A percentile compares a stretch with the other conserved stretches of the same genome.
phyloP scores from a whole-genome alignment of 2,329 filamentous ascomycete species.

The Penicillium thymicola region DNA sequence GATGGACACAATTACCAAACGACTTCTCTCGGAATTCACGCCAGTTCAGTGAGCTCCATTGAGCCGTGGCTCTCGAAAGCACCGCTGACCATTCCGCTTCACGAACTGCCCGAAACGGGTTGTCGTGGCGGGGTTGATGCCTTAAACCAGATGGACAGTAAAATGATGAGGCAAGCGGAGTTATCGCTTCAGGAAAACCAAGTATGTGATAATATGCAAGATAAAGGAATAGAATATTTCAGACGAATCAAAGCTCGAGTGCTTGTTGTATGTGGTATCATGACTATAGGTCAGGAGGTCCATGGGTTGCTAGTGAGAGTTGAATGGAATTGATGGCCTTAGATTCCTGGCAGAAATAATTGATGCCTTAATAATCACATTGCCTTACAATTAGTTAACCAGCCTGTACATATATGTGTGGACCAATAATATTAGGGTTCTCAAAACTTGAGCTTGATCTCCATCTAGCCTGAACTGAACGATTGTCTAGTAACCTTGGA shows the following conservation, averaged over 20 bases:
- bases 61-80: not conserved
- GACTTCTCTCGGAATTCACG: not conserved
- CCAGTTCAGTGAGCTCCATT: not conserved
- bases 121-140: not conserved
- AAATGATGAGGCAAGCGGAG: not conserved
- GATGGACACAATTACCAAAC: not conserved
- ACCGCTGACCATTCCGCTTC: slow-evolving; percentile 2
- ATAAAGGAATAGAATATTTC: not conserved
- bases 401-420: too few species aligned
- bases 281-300: not conserved
- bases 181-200: not conserved
- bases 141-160: not conserved
- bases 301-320: not conserved
- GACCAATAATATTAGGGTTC: not conserved
- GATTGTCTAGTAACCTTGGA: not conserved
- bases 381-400: too few species aligned
- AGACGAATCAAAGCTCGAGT: not conserved
- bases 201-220: not conserved
- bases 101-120: slow-evolving; percentile 5
- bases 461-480: not conserved
- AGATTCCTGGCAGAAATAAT: not conserved
- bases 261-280: not conserved
- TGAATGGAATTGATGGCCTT: not conserved
- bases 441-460: not conserved
- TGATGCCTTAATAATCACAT: not conserved